Conservation (phyloP, 768 basidiomycete genomes). For the Peribolospora baueri region DNA sequence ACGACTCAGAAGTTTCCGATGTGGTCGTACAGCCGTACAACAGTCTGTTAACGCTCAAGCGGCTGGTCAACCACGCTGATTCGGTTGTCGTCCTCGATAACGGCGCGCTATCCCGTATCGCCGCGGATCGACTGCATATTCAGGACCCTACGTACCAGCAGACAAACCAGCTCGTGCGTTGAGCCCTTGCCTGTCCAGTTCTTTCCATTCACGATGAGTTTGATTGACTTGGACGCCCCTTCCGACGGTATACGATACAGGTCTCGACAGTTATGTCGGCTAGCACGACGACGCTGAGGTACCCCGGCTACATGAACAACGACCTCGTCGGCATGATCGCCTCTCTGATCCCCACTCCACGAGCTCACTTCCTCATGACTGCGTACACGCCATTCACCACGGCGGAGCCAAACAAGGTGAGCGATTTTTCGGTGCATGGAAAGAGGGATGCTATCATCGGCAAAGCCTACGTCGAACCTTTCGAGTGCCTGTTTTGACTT, state of each 20-base stretch:
- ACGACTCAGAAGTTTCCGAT: slow-evolving; percentile 60
- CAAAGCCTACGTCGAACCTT: neutral
- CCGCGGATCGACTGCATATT: slow-evolving; percentile 68
- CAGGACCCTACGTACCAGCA: slow-evolving; percentile 26
- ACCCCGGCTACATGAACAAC: slow-evolving; percentile 98
- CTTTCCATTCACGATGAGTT: neutral
- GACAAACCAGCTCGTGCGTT: slow-evolving; percentile 19
- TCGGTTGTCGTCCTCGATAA: slow-evolving; percentile 95
- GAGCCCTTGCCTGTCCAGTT: neutral
- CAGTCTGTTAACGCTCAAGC: slow-evolving; percentile 70
- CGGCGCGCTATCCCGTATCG: slow-evolving; percentile 72
- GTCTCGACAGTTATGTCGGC: slow-evolving; percentile 95
- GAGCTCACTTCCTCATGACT: slow-evolving; percentile 96
- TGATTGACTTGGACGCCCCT: neutral
- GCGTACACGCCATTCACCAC: slow-evolving; percentile 96
- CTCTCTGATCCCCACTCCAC: slow-evolving; percentile 82
- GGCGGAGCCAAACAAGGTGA: slow-evolving; percentile 82
- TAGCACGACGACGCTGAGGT: slow-evolving; percentile 84
- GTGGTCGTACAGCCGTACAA: slow-evolving; percentile 99
- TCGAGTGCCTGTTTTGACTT: neutral
- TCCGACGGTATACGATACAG: slow-evolving; percentile 22
- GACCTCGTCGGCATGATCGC: slow-evolving; percentile 93
- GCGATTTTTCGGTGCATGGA: slow-evolving; percentile 4
- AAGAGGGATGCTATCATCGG: neutral
- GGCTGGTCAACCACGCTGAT: slow-evolving; percentile 86